A percentile compares a stretch with the other conserved stretches of the same genome.
Conservation (phyloP, 805 yeast species). For the Yarrowia keelungensis region DNA sequence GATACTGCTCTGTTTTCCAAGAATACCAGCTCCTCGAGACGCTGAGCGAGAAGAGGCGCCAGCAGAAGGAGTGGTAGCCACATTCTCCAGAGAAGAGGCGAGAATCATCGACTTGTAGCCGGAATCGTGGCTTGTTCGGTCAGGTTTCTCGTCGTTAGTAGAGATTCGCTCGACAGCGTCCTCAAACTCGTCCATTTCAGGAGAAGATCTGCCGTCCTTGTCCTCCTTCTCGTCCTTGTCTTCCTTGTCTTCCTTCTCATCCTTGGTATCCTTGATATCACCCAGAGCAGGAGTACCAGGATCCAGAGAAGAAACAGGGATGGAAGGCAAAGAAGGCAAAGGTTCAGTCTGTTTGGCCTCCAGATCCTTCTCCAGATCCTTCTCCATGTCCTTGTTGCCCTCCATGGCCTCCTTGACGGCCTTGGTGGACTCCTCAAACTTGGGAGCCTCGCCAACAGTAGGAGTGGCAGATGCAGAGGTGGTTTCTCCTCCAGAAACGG, state of each 20-base stretch:
- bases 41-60: conserved; percentile 17
- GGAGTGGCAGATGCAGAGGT: conserved; percentile 10
- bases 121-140: conserved; percentile 14
- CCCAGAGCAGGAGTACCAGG: neutral
- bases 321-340: conserved; percentile 7
- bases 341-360: conserved; percentile 10
- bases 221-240: neutral
- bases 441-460: neutral
- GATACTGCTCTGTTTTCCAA: conserved; percentile 20
- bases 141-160: conserved; percentile 18
- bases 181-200: conserved; percentile 23
- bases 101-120: conserved; percentile 40
- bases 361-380: neutral
- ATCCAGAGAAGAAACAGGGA: conserved; percentile 1
- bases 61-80: conserved; percentile 8
- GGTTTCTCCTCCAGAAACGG: neutral
- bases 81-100: conserved; percentile 41
- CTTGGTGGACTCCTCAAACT: neutral
- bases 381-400: neutral
- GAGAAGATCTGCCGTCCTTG: neutral
- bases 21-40: conserved; percentile 4
- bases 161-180: conserved; percentile 20
- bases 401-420: conserved; percentile 9
- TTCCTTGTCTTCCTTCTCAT: neutral
- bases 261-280: too few relatives aligned